phyloP scores from a whole-genome alignment of 2,329 filamentous ascomycete species.

The Microcyclospora tardicrescens region DNA sequence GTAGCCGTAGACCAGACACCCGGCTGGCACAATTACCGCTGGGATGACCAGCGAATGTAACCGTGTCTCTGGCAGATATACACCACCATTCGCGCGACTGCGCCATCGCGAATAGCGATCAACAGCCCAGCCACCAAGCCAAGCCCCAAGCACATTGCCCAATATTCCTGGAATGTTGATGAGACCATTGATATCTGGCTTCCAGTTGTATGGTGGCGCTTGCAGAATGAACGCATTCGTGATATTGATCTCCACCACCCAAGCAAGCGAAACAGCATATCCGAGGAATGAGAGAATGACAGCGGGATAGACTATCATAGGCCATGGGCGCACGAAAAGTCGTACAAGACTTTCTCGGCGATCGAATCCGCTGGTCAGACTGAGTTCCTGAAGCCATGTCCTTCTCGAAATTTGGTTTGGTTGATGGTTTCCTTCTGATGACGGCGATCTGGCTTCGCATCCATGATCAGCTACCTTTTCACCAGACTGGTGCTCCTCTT shows the following conservation, averaged over 20 bases:
- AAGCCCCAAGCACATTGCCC: constrained; percentile 32
- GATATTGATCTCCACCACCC: constrained; percentile 28
- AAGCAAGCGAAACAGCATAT: constrained; percentile 26
- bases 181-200: constrained; percentile 24
- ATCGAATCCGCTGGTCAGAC: constrained; percentile 22
- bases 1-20: constrained; percentile 34
- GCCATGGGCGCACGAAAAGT: constrained; percentile 26
- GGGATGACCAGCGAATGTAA: constrained; percentile 30
- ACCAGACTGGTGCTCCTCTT: background rate
- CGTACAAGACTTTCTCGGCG: constrained; percentile 21
- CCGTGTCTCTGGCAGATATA: constrained; percentile 35
- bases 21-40: constrained; percentile 29
- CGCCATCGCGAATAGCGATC: constrained; percentile 31
- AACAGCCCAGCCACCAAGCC: constrained; percentile 31
- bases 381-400: constrained; percentile 23
- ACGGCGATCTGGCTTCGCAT: constrained; percentile 1
- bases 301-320: constrained; percentile 26
- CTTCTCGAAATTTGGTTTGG: constrained; percentile 15
- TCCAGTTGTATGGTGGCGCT: constrained; percentile 27
- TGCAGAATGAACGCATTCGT: constrained; percentile 28
- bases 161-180: constrained; percentile 30
- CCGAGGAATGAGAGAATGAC: constrained; percentile 26
- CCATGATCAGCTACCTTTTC: constrained; percentile 1
- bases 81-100: constrained; percentile 28
- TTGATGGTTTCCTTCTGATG: background rate